Percentiles rank a stretch among this genome's conserved stretches.
Evolutionary conservation across 2,329 filamentous ascomycete species (phyloP).

Genomic region (Aspergillus versicolor): DNA sequence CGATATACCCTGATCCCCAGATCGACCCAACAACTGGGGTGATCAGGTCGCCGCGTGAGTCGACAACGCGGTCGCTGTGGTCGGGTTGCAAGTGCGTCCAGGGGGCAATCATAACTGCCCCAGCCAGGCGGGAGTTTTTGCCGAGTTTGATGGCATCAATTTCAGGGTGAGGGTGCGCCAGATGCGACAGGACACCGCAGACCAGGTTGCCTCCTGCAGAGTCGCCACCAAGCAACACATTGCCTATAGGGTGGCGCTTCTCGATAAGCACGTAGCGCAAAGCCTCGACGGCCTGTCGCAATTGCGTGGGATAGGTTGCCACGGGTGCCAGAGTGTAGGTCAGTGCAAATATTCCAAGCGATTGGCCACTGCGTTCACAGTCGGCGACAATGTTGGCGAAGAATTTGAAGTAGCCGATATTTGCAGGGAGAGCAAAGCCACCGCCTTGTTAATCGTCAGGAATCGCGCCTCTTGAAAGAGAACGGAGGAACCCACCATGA

Average conservation of each 20-base stretch:
- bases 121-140: constrained; percentile 44
- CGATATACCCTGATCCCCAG: constrained; percentile 53
- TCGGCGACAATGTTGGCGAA: constrained; percentile 45
- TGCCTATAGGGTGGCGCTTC: constrained; percentile 32
- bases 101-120: constrained; percentile 56
- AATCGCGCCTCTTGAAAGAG: not conserved
- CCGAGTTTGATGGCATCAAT: constrained; percentile 45
- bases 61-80: constrained; percentile 43
- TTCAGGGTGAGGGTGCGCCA: constrained; percentile 56
- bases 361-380: constrained; percentile 41
- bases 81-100: constrained; percentile 56
- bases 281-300: constrained; percentile 42
- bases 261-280: constrained; percentile 40
- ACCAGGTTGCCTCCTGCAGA: constrained; percentile 46
- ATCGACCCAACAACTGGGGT: constrained; percentile 37
- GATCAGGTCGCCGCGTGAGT: constrained; percentile 54
- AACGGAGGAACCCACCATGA: constrained; percentile 27
- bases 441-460: constrained; percentile 43
- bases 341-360: constrained; percentile 53
- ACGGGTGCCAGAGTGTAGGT: constrained; percentile 58
- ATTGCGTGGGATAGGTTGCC: constrained; percentile 45
- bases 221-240: constrained; percentile 45
- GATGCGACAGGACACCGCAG: constrained; percentile 39
- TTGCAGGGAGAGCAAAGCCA: constrained; percentile 54
- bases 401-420: constrained; percentile 51